Evolutionary conservation across 129 eudicot genomes (phyloP).

Genomic region (Oenanthe sinensis): DNA sequence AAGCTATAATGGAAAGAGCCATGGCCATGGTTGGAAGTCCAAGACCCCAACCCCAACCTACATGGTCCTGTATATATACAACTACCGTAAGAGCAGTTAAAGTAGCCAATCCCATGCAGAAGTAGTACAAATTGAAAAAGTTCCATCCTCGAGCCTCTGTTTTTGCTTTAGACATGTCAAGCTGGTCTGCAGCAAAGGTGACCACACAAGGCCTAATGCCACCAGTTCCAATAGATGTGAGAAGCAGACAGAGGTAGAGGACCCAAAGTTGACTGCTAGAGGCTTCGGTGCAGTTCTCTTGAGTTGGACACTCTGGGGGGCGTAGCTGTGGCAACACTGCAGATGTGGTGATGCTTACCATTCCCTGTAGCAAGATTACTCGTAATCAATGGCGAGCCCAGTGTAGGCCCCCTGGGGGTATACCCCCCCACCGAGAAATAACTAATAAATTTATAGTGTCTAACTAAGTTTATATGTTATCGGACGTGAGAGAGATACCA

Average conservation of each 20-base stretch:
- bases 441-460: neutral
- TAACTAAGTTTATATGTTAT: neutral
- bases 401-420: neutral
- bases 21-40: constrained; percentile 76
- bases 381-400: neutral
- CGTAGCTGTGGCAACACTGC: constrained; percentile 65
- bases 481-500: constrained; percentile 35
- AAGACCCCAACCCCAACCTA: constrained; percentile 82
- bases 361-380: constrained; percentile 46
- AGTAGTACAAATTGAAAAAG: constrained; percentile 84
- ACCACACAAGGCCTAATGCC: constrained; percentile 83
- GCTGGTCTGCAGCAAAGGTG: constrained; percentile 90
- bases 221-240: constrained; percentile 69
- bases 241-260: constrained; percentile 63
- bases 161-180: constrained; percentile 67
- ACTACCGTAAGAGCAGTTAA: constrained; percentile 65
- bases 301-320: constrained; percentile 79
- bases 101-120: constrained; percentile 77
- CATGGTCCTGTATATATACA: constrained; percentile 71
- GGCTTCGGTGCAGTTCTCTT: constrained; percentile 79
- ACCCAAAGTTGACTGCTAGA: constrained; percentile 56
- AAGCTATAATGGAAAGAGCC: constrained; percentile 56
- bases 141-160: constrained; percentile 52
- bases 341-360: constrained; percentile 64
- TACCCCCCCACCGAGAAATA: neutral